A percentile compares a stretch with the other conserved stretches of the same genome.
Evolutionary conservation across 164 flowering plant genomes (phyloP).

Genomic region (Liriodendron chinense): DNA sequence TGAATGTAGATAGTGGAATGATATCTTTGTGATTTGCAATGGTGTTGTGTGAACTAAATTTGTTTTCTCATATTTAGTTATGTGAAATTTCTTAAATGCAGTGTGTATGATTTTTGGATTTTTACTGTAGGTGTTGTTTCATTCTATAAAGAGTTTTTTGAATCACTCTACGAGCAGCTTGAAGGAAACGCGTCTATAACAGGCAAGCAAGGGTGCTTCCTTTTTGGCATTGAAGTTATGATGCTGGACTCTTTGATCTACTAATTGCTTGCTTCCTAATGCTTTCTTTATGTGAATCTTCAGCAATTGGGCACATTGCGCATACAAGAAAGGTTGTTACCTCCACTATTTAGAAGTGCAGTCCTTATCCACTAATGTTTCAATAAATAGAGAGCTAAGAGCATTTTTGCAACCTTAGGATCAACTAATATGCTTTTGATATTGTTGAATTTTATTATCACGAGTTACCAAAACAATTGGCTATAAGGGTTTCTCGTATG

Average conservation of each 20-base stretch:
- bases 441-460: not conserved
- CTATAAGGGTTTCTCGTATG: too few species aligned
- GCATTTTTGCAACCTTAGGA: not conserved
- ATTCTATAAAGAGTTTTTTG: slow-evolving; percentile 67
- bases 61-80: not conserved
- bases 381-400: not conserved
- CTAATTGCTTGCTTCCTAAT: not conserved
- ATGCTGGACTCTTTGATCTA: slow-evolving; percentile 15
- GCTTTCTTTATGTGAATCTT: slow-evolving; percentile 7
- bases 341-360: not conserved
- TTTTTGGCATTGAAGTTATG: not conserved
- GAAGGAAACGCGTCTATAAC: slow-evolving; percentile 66
- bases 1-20: not conserved
- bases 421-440: not conserved
- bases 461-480: too few species aligned
- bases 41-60: not conserved
- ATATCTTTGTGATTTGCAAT: not conserved
- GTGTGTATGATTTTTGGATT: not conserved
- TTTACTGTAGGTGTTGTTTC: slow-evolving; percentile 45
- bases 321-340: slow-evolving; percentile 65
- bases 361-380: not conserved
- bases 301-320: slow-evolving; percentile 72
- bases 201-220: slow-evolving; percentile 38
- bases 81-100: not conserved
- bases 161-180: slow-evolving; percentile 54